These are phyloP conservation scores for Cryphonectria parasitica DNA, from an alignment of 2,329 filamentous ascomycete species.

Conservation along the genomic window DNA sequence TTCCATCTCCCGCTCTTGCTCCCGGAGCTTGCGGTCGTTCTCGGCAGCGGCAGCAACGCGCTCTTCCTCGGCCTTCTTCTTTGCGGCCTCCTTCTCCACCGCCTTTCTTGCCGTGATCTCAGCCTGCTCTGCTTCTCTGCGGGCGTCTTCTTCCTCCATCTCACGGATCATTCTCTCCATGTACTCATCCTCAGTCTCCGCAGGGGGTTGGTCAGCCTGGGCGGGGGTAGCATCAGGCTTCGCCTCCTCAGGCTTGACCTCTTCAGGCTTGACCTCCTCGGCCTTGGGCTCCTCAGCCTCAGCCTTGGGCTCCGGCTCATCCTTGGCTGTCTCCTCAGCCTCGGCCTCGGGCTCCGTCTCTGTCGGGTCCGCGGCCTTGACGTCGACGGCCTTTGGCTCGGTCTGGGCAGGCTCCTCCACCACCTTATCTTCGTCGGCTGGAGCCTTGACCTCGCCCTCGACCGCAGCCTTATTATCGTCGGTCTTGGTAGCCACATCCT, in stretches of 20 bases:
- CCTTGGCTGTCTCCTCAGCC: conserved; percentile 33
- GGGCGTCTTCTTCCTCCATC: conserved; percentile 61
- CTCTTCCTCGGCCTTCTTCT: conserved; percentile 47
- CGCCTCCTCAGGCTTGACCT: conserved; percentile 47
- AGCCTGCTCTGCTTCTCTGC: conserved; percentile 53
- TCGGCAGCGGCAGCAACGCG: conserved; percentile 55
- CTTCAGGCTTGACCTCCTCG: conserved; percentile 30
- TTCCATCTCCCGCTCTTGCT: conserved; percentile 74
- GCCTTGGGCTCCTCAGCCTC: conserved; percentile 50
- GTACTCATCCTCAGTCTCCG: conserved; percentile 50
- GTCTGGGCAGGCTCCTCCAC: conserved; percentile 34
- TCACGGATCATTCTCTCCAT: conserved; percentile 64
- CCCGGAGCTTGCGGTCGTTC: conserved; percentile 68
- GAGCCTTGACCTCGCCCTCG: conserved; percentile 33
- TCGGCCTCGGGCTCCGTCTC: conserved; percentile 21
- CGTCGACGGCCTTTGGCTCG: conserved; percentile 34
- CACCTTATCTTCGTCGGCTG: conserved; percentile 33
- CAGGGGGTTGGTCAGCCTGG: conserved; percentile 37
- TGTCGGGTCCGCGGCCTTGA: conserved; percentile 32
- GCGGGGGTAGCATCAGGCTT: conserved; percentile 35
- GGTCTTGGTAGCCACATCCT: conserved; percentile 48
- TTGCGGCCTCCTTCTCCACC: conserved; percentile 52
- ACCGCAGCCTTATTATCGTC: conserved; percentile 38
- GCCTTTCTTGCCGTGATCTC: conserved; percentile 46
- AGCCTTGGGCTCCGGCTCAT: conserved; percentile 41